Conservation (phyloP, 1,284 basidiomycete species). For the Sanghuangporus weigelae region DNA sequence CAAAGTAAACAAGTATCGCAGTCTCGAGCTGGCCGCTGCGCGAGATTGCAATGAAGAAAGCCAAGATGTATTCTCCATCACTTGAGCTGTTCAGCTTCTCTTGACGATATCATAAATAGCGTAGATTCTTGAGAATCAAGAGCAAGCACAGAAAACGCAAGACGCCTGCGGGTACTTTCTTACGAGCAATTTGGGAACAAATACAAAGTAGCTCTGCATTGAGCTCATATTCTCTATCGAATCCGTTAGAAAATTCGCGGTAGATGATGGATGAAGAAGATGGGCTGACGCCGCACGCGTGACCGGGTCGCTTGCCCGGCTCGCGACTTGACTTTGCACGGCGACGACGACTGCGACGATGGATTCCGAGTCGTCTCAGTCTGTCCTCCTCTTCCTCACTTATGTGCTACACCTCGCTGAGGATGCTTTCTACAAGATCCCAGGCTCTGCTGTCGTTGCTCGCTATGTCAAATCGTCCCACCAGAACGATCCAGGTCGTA, state of each 20-base stretch:
- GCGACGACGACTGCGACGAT: background rate
- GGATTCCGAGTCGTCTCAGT: slow-evolving; percentile 34
- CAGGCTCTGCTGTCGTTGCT: slow-evolving; percentile 85
- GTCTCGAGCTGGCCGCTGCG: background rate
- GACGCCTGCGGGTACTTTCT: too few species aligned
- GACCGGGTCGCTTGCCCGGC: background rate
- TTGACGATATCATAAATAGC: too few species aligned
- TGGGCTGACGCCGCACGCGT: background rate
- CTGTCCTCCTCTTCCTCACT: slow-evolving; percentile 55
- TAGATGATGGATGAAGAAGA: background rate
- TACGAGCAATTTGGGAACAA: too few species aligned
- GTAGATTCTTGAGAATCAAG: too few species aligned
- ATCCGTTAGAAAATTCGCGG: too few species aligned
- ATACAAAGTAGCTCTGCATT: too few species aligned
- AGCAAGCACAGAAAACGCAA: too few species aligned
- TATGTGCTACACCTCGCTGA: slow-evolving; percentile 50
- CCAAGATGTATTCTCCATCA: too few species aligned
- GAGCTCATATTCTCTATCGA: too few species aligned
- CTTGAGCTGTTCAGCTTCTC: too few species aligned
- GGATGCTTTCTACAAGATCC: slow-evolving; percentile 66
- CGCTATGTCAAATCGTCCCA: slow-evolving; percentile 90
- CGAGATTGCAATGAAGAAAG: background rate
- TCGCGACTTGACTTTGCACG: background rate
- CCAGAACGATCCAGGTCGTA: slow-evolving; percentile 89
- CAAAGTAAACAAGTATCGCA: background rate